Evolutionary conservation across 306 rosid genomes (phyloP).

Genomic region (Sophora flavescens): DNA sequence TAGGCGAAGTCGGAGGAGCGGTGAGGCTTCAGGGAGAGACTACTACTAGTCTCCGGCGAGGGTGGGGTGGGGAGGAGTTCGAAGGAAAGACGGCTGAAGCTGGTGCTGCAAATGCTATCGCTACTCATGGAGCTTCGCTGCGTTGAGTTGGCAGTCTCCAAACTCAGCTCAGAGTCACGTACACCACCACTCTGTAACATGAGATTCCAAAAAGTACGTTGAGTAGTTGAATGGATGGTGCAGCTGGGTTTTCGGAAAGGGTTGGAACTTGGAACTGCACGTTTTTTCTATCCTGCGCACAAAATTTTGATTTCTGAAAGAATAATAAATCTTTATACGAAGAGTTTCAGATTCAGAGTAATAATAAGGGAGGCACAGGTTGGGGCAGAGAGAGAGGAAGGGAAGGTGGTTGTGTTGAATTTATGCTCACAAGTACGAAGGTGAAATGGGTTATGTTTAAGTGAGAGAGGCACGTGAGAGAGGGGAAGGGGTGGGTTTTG

Average conservation of each 20-base stretch:
- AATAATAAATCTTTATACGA: conserved; percentile 25
- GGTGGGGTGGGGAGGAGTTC: conserved; percentile 64
- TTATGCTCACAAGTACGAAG: conserved; percentile 55
- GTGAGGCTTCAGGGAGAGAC: conserved; percentile 75
- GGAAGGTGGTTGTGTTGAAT: conserved; percentile 71
- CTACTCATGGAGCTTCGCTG: conserved; percentile 83
- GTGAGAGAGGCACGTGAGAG: conserved; percentile 48
- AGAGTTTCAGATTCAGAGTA: conserved; percentile 15
- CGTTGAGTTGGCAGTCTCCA: conserved; percentile 63
- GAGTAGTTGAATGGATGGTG: neutral
- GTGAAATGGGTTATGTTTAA: conserved; percentile 11
- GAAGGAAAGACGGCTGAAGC: conserved; percentile 90
- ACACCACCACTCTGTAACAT: conserved; percentile 67
- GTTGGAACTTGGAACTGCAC: neutral
- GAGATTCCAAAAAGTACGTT: conserved; percentile 28
- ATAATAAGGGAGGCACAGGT: conserved; percentile 19
- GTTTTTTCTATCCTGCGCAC: neutral
- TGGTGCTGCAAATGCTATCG: conserved; percentile 77
- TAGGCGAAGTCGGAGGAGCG: conserved; percentile 92
- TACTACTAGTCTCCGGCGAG: conserved; percentile 55
- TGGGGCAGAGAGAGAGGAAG: conserved; percentile 35
- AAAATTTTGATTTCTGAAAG: neutral
- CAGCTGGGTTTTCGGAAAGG: no score
- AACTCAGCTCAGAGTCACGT: conserved; percentile 66
- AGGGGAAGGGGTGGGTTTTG: conserved; percentile 5